These are phyloP conservation scores for Auriscalpium vulgare DNA, from an alignment of 768 basidiomycete species.

Conservation along the genomic window DNA sequence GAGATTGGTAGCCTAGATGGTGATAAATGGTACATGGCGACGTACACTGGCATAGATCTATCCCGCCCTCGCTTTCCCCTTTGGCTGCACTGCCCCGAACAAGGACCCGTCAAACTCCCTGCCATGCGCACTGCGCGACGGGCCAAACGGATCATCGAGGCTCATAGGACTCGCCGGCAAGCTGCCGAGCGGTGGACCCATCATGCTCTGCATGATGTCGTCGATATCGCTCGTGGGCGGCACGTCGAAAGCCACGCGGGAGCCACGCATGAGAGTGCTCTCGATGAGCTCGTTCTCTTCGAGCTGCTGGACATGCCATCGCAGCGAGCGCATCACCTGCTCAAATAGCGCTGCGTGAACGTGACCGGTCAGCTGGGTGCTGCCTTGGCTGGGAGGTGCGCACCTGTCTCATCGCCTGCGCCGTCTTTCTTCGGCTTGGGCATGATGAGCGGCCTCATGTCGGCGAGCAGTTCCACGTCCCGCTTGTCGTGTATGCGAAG, in stretches of 20 bases:
- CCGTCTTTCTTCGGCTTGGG: conserved; percentile 19
- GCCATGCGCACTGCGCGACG: too few relatives aligned
- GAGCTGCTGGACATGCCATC: conserved; percentile 28
- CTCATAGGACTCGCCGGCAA: conserved; percentile 4
- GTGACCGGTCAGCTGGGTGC: not conserved
- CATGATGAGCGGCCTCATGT: conserved; percentile 25
- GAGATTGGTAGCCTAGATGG: too few relatives aligned
- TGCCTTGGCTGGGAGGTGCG: not conserved
- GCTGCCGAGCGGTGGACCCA: conserved; percentile 14
- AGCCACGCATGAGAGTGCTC: conserved; percentile 28
- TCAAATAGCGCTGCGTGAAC: conserved; percentile 25
- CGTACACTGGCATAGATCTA: too few relatives aligned
- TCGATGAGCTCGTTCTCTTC: conserved; percentile 39
- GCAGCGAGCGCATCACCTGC: conserved; percentile 31
- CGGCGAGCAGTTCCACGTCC: conserved; percentile 30
- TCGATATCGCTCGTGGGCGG: conserved; percentile 31
- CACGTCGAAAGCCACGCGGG: conserved; percentile 27
- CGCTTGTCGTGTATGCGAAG: conserved; percentile 29
- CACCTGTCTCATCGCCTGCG: conserved; percentile 32
- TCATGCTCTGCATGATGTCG: conserved; percentile 33
- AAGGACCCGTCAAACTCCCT: too few relatives aligned
- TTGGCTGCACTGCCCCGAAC: too few relatives aligned
- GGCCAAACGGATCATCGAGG: not conserved
- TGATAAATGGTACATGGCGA: too few relatives aligned
- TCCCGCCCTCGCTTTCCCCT: too few relatives aligned